These are phyloP conservation scores for Ceratobasidium theobromae DNA, from an alignment of 1,284 basidiomycete species.

Conservation along the genomic window DNA sequence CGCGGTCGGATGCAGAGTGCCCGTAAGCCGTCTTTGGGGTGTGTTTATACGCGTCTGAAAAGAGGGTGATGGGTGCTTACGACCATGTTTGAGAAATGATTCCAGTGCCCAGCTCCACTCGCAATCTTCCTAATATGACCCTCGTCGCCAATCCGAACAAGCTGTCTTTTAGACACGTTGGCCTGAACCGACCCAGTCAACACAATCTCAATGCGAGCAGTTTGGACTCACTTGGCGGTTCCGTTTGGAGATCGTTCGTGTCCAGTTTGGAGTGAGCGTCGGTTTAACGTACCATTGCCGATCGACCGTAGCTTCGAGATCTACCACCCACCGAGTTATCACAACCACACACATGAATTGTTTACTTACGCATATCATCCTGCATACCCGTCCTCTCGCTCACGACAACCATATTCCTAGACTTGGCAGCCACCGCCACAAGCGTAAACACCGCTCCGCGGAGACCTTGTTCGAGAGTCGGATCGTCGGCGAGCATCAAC, in stretches of 20 bases:
- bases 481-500: constrained; percentile 32
- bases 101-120: constrained; percentile 19
- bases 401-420: constrained; percentile 30
- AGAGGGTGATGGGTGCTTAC: constrained; percentile 32
- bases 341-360: no score
- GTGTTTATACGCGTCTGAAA: constrained; percentile 50
- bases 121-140: constrained; percentile 30
- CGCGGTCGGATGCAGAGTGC: constrained; percentile 79
- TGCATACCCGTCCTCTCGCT: constrained; percentile 9
- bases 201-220: no score
- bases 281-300: constrained; percentile 26
- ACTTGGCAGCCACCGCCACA: constrained; percentile 53
- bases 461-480: constrained; percentile 27
- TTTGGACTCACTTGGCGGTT: constrained; percentile 20
- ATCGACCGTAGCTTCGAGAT: constrained; percentile 5
- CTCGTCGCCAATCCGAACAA: constrained; percentile 25
- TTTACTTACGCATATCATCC: constrained; percentile 22
- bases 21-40: constrained; percentile 53
- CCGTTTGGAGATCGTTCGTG: constrained; percentile 17
- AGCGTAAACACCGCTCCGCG: constrained; percentile 58
- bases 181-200: neutral
- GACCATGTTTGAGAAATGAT: constrained; percentile 26
- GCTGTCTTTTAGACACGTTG: constrained; percentile 21
- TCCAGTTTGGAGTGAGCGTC: constrained; percentile 22
- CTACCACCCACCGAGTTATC: neutral